Conservation (phyloP, 106 monocot species). For the Hemerocallis citrina region DNA sequence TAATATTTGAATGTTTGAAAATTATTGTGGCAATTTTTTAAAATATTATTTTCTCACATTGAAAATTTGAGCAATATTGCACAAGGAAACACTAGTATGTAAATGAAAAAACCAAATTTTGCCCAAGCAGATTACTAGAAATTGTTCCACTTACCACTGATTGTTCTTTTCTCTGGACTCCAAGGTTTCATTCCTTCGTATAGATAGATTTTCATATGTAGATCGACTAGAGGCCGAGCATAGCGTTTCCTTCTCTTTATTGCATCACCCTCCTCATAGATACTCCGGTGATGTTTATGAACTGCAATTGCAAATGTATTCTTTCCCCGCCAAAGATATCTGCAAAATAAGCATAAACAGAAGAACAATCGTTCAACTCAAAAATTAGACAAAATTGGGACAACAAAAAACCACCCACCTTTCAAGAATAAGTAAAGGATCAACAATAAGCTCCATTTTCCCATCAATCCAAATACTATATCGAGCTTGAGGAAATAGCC, state of each 20-base stretch:
- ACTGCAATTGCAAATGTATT: slow-evolving; percentile 87
- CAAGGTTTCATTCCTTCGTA: slow-evolving; percentile 90
- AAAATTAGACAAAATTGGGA: not conserved
- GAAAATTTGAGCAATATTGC: too few relatives aligned
- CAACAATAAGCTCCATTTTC: slow-evolving; percentile 90
- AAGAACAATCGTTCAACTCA: too few relatives aligned
- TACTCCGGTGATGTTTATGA: slow-evolving; percentile 92
- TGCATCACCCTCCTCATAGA: slow-evolving; percentile 96
- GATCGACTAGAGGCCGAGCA: slow-evolving; percentile 89
- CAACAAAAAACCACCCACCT: slow-evolving; percentile 26
- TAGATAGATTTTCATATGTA: slow-evolving; percentile 95
- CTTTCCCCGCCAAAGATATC: slow-evolving; percentile 93
- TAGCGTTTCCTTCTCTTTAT: slow-evolving; percentile 94
- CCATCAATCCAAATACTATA: slow-evolving; percentile 98
- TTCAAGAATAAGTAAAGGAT: slow-evolving; percentile 92
- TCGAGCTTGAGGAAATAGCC: slow-evolving; percentile 77
- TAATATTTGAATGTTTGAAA: too few relatives aligned
- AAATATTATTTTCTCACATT: too few relatives aligned
- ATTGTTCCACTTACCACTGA: slow-evolving; percentile 42
- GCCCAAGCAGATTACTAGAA: too few relatives aligned
- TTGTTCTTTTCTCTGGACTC: slow-evolving; percentile 50
- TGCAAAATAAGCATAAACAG: too few relatives aligned
- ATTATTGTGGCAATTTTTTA: too few relatives aligned
- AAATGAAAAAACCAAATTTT: too few relatives aligned
- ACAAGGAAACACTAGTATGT: too few relatives aligned